phyloP scores from a whole-genome alignment of 257 asterid species.

The Solanum phureja region DNA sequence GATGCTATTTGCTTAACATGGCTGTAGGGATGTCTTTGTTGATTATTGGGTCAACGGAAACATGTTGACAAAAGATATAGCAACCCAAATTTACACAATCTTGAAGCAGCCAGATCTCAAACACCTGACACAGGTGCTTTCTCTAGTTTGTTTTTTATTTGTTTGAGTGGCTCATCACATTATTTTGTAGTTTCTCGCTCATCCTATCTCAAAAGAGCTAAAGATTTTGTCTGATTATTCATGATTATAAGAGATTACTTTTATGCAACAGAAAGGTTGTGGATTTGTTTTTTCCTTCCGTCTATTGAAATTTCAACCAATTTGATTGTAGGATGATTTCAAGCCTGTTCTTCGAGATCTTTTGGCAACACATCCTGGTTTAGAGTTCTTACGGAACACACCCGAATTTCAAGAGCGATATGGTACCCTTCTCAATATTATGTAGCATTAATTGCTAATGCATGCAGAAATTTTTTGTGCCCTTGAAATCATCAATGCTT shows the following conservation, averaged over 20 bases:
- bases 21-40: slow-evolving; percentile 84
- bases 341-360: slow-evolving; percentile 92
- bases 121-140: slow-evolving; percentile 67
- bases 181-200: not conserved
- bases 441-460: not conserved
- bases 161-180: not conserved
- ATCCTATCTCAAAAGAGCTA: not conserved
- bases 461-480: not conserved
- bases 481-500: not conserved
- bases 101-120: slow-evolving; percentile 81
- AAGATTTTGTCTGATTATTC: not conserved
- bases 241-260: not conserved
- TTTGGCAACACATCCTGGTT: slow-evolving; percentile 93
- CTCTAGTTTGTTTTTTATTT: not conserved
- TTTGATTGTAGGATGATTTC: slow-evolving; percentile 66
- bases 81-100: slow-evolving; percentile 64
- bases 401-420: slow-evolving; percentile 99
- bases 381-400: slow-evolving; percentile 94
- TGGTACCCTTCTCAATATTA: slow-evolving; percentile 40
- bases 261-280: not conserved
- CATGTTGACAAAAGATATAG: slow-evolving; percentile 83
- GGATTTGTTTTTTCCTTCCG: not conserved
- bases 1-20: slow-evolving; percentile 3
- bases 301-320: not conserved
- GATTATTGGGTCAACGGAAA: slow-evolving; percentile 78